These are phyloP conservation scores for Acacia confusa DNA, from an alignment of 306 rosid species.

Conservation along the genomic window DNA sequence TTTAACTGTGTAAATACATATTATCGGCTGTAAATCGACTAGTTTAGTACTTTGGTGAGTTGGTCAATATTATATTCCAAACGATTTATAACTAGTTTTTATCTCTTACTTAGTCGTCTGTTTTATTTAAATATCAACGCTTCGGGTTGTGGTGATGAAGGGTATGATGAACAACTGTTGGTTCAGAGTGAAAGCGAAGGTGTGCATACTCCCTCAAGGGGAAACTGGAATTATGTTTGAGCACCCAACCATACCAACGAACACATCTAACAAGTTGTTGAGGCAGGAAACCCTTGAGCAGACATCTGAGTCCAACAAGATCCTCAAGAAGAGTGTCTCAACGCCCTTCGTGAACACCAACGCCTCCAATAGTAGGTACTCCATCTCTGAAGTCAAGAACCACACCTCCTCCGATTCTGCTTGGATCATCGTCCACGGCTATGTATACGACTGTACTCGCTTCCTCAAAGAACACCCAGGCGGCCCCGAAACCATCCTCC, in stretches of 20 bases:
- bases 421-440: slow-evolving; percentile 77
- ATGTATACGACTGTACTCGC: slow-evolving; percentile 72
- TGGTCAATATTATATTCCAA: background rate
- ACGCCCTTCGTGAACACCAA: slow-evolving; percentile 63
- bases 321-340: slow-evolving; percentile 58
- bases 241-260: slow-evolving; percentile 81
- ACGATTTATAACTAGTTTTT: background rate
- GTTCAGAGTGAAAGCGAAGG: slow-evolving; percentile 68
- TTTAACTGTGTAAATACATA: background rate
- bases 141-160: slow-evolving; percentile 32
- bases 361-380: slow-evolving; percentile 38
- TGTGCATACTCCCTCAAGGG: slow-evolving; percentile 55
- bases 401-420: slow-evolving; percentile 55
- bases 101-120: background rate
- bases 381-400: slow-evolving; percentile 58
- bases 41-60: too few relatives aligned
- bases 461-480: slow-evolving; percentile 86
- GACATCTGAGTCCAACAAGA: slow-evolving; percentile 35
- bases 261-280: slow-evolving; percentile 85
- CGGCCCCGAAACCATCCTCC: slow-evolving; percentile 78
- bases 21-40: background rate
- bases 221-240: slow-evolving; percentile 71
- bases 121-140: background rate
- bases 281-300: slow-evolving; percentile 53
- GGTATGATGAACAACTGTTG: slow-evolving; percentile 98